Evolutionary conservation across 2,329 filamentous ascomycete species (phyloP), one percentile per base, ranked within the genome.

Genomic region (Cadophora sp.): DNA sequence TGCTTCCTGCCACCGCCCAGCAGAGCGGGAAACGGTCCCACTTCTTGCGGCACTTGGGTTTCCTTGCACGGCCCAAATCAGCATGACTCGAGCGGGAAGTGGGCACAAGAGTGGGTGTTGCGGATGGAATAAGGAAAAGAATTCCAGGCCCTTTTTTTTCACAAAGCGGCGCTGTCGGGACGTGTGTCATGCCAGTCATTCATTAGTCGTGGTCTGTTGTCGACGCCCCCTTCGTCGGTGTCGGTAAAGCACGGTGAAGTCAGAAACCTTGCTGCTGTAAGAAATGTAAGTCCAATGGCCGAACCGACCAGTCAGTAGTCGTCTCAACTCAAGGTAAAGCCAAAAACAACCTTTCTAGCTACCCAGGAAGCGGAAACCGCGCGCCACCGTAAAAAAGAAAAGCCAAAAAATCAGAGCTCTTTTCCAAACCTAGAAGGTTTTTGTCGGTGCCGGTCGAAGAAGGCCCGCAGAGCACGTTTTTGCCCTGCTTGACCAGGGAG

Each of bases 321-420:
- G 40, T 43, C 40, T 43, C 16, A 16, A 16, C 31, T 6, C 11
- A 34, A 5, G 11, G 31, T 34, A 34, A 34, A 11, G 11, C 5
- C 31, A 6, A 34, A 34, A 34, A 34, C 31, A n/a, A n/a, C n/a
- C n/a, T n/a, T 34, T 6, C 5, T 5, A 34, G 31, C 31, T 34
- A 34, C 43, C 43, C 43, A 48, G 43, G 19, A 48, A 48, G 68
- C 68, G 68, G 63, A 67, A 67, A 65, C 61, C 63, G 66, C 63
- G 69, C 66, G 68, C 68, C 65, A 67, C 34, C 22, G 37, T 62
- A 65, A 66, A 56, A 62, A 62, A 61, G 58, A 46, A 40, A 48
- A n/a, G 29, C 5, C 11, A 40, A 31, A 48, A 43, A 22, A 48
- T 22, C n/a, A 22, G 4, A 22, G 14, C 34, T 37, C 34, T 4